Base-by-base conservation (phyloP, 2,329 filamentous ascomycete genomes). In the Pseudopyrenochaeta lycopersici region DNA sequence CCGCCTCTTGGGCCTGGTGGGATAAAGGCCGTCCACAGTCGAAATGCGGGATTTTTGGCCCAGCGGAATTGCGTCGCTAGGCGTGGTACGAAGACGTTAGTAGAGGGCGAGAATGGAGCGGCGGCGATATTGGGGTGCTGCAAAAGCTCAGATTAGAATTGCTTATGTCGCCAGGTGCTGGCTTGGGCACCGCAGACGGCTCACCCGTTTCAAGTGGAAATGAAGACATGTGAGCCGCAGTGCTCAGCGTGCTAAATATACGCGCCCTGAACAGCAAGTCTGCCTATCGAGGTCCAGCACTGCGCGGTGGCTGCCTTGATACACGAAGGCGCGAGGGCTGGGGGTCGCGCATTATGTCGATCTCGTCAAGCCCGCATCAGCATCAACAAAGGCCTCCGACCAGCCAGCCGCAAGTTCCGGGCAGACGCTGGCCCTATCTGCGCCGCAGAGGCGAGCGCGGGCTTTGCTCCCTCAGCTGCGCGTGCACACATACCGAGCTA, bases 401-500 rank as follows among this genome's bases (percentile, higher is more conserved):
- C 17, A 20, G 40, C 46, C 49, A 59, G 47, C 53, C 56, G 58
- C 58, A 52, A 29, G 46, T 9, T 49, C 41, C 58, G 55, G 58
- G 46, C 43, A 52, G 49, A 31, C 42, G 52, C 47, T 46, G n/a
- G 42, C 44, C 45, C 44, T 43, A 33, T 33, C 23, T 21, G 40
- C 32, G 49, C 46, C 56, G 50, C 50, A 54, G 42, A 49, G 47
- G 49, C 46, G 50, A 63, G 45, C 54, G 60, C 60, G 60, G 62
- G 55, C 54, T 56, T 53, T 42, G 49, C 47, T 44, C 52, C 15
- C 49, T 57, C 62, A 61, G 57, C 52, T 53, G 52, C 56, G 55
- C 56, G 56, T 56, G 60, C 52, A 56, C 60, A 60, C 43, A 46
- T 58, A 56, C 54, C 54, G 48, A 59, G 54, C 63, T 55, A 56